Conservation (phyloP, 305 asterid genomes). For the Striga hermonthica region DNA sequence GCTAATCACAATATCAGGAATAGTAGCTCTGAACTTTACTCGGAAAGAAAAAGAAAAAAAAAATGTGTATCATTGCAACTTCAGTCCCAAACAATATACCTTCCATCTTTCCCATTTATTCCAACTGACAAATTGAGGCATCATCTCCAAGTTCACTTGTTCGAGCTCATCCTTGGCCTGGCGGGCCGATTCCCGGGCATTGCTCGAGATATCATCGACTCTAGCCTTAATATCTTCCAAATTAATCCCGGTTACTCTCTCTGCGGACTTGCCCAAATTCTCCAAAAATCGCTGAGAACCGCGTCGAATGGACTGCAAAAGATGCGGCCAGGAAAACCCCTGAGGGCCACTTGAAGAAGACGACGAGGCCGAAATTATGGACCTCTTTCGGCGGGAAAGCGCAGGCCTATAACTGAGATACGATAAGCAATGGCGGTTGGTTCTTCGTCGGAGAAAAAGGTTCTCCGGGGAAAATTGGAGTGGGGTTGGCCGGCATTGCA, state of each 20-base stretch:
- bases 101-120: constrained; percentile 86
- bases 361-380: constrained; percentile 55
- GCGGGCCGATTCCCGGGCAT: constrained; percentile 41
- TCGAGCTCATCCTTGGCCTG: constrained; percentile 41
- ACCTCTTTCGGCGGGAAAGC: constrained; percentile 51
- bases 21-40: neutral
- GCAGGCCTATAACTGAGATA: constrained; percentile 34
- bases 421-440: constrained; percentile 29
- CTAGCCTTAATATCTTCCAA: constrained; percentile 42
- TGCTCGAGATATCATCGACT: constrained; percentile 38
- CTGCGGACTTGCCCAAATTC: constrained; percentile 61
- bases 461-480: constrained; percentile 31
- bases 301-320: constrained; percentile 54
- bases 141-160: constrained; percentile 46
- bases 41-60: neutral
- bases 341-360: constrained; percentile 47
- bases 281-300: constrained; percentile 60
- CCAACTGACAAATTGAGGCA: constrained; percentile 74
- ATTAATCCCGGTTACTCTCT: constrained; percentile 69
- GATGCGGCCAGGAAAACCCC: constrained; percentile 68
- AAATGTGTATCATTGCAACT: neutral
- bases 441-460: constrained; percentile 31
- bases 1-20: constrained; percentile 14
- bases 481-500: constrained; percentile 39
- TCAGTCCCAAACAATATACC: constrained; percentile 41